phyloP scores from a whole-genome alignment of 805 yeast species.

The Lipomyces spencermartinsiae region DNA sequence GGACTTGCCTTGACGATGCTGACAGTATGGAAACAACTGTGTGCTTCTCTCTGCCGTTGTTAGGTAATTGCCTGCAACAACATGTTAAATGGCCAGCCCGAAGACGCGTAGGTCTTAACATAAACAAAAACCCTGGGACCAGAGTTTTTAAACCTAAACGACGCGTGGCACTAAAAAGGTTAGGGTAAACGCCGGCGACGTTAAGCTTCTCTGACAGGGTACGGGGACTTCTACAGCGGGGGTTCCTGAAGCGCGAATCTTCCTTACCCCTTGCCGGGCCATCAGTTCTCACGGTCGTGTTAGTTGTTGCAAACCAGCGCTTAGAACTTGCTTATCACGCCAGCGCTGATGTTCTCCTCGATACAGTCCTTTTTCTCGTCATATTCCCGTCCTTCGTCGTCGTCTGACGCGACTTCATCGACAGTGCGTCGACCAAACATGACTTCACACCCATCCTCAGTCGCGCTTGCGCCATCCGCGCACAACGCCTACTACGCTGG shows the following conservation, averaged over 20 bases:
- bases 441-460: conserved; percentile 21
- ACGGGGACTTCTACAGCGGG: background rate
- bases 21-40: no score
- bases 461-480: conserved; percentile 11
- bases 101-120: background rate
- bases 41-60: no score
- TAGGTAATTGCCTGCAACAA: background rate
- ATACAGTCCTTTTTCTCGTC: conserved; percentile 14
- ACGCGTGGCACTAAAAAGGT: background rate
- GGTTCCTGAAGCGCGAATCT: background rate
- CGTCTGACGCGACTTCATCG: conserved; percentile 7
- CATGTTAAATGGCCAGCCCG: background rate
- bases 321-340: background rate
- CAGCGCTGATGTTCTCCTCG: conserved; percentile 7
- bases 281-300: background rate
- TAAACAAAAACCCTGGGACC: background rate
- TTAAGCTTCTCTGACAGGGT: no score
- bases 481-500: background rate
- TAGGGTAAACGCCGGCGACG: background rate
- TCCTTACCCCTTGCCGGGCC: background rate
- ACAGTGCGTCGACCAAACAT: background rate
- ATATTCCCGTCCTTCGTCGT: background rate
- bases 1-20: no score
- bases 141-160: background rate
- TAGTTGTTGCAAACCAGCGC: background rate